Percentiles rank a stretch among this genome's conserved stretches.
These are phyloP conservation scores for Leccinum longicurvipes DNA, from an alignment of 768 basidiomycete species.

Conservation along the genomic window DNA sequence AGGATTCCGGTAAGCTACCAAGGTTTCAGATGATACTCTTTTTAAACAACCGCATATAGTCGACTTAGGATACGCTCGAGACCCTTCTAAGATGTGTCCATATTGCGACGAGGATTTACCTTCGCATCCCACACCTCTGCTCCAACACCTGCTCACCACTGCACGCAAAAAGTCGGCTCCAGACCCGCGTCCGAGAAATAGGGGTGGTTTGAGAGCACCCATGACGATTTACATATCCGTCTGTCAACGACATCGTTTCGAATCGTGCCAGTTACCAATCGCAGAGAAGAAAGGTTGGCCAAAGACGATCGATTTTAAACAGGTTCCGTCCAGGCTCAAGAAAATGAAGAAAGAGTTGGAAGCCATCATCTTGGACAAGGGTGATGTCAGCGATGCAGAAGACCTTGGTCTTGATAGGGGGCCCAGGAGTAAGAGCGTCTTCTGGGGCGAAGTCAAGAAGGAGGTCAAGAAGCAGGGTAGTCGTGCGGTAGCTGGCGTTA, in stretches of 20 bases:
- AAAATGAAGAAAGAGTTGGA: slow-evolving; percentile 46
- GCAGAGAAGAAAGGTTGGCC: slow-evolving; percentile 77
- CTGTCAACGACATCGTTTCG: slow-evolving; percentile 79
- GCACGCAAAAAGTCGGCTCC: slow-evolving; percentile 52
- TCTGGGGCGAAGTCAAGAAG: slow-evolving; percentile 65
- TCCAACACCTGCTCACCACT: slow-evolving; percentile 50
- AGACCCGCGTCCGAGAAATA: slow-evolving; percentile 68
- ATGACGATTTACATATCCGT: slow-evolving; percentile 57
- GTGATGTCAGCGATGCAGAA: slow-evolving; percentile 23
- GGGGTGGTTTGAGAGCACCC: slow-evolving; percentile 54
- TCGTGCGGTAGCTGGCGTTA: slow-evolving; percentile 61
- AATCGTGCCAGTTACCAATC: slow-evolving; percentile 67
- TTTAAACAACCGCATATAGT: slow-evolving; percentile 34
- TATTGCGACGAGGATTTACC: slow-evolving; percentile 78
- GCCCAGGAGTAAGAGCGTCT: slow-evolving; percentile 46
- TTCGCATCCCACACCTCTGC: slow-evolving; percentile 52
- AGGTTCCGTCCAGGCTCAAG: slow-evolving; percentile 51
- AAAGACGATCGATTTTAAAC: slow-evolving; percentile 60
- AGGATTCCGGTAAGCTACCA: slow-evolving; percentile 40
- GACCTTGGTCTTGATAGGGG: slow-evolving; percentile 13
- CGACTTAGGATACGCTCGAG: slow-evolving; percentile 46
- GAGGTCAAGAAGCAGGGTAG: slow-evolving; percentile 65
- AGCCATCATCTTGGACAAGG: slow-evolving; percentile 49
- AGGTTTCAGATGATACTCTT: neutral
- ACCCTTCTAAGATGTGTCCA: slow-evolving; percentile 72